Evolutionary conservation across 2,329 filamentous ascomycete species (phyloP), one percentile per base, ranked within the genome.

Genomic region (Apiospora rasikravindrae): DNA sequence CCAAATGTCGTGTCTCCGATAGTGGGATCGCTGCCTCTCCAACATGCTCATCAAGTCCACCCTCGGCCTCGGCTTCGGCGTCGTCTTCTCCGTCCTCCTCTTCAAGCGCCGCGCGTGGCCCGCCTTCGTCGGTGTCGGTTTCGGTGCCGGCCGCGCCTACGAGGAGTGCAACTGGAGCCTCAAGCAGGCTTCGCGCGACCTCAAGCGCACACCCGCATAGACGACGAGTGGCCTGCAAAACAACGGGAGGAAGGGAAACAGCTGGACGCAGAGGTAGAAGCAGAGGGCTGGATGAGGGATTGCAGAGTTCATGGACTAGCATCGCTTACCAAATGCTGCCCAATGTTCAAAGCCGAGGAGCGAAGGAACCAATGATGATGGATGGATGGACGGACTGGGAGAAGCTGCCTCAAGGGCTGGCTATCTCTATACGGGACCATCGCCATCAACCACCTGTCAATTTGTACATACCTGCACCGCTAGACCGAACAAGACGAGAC

Each of bases 1-100:
- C 82, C 77, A 75, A 42, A 73, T 2, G 16, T 64, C 14, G 13
- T 29, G 40, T 19, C 11, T 49, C 24, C 26, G 22, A 74, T 57
- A 99, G 96, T 99, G 96, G 96, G 96, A 99, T 84, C 96, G 94
- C 86, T 98, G 96, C 86, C 92, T 99, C 78, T 98, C 96, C 78
- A 98, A 97, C 81, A 91, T 98, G 84, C 91, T 99, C 82, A 97
- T 99, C 88, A 95, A 97, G 85, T 98, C 96, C 76, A 92, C 94
- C 71, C 93, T 99, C 84, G 96, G 96, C 81, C 93, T 98, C 82
- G 94, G 93, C 78, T 99, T 99, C 86, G 96, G 96, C 82, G 93
- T 99, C 83, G 94, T 99, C 85, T 98, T 99, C 88, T 98, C 96
- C 74, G 95, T 99, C 74, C 93, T 99, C 73, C 86, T 99, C 71